Base-by-base conservation (phyloP, 345 rosid species). In the Moringa oleifera region DNA sequence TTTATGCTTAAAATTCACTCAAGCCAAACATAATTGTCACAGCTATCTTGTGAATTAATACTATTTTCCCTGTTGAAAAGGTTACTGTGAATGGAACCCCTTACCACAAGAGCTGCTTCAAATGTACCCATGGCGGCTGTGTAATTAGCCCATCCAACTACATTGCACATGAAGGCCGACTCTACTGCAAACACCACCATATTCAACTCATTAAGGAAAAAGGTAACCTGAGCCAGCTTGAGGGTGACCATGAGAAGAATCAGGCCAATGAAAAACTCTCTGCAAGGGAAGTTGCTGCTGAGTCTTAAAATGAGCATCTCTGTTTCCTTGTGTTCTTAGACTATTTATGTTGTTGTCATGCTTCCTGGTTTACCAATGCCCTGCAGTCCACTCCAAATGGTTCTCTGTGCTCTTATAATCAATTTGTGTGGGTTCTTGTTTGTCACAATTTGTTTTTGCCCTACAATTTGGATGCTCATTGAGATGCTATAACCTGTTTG, bases 121-220 rank as follows among this genome's bases (percentile, higher is more conserved):
- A 94, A 80, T 94, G 99, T 77, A 90, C 80, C 55, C 99, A 94
- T 73, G 99, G 99, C 70, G 97, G 99, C 9, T 94, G 99, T 46
- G 77, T 78, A 12, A 90, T 94, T 46, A 90, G 99, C 73, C 99
- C 95, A 6, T 90, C 97, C 33, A 94, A 90, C 77, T 94, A 94
- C 70, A 73, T 90, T 53, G 99, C 97, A 20, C 97, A 94, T 25
- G 99, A 94, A 57, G 99, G 99, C 16, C 77, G 87, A 70, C 91
- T 94, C 69, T 94, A 90, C 75, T 94, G 99, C 79, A 90, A 87
- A 71, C 99, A 90, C 80, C 99, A 94, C 75, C 97, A 94, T 60
- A 80, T 78, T 66, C 99, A 90, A 71, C 93, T 94, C 69, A 88
- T 94, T 57, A 88, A 77, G 79, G 96, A 94, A 79, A 90, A 90